phyloP scores from a whole-genome alignment of 2,329 filamentous ascomycete genomes.

The Verticillium zaregamsianum region DNA sequence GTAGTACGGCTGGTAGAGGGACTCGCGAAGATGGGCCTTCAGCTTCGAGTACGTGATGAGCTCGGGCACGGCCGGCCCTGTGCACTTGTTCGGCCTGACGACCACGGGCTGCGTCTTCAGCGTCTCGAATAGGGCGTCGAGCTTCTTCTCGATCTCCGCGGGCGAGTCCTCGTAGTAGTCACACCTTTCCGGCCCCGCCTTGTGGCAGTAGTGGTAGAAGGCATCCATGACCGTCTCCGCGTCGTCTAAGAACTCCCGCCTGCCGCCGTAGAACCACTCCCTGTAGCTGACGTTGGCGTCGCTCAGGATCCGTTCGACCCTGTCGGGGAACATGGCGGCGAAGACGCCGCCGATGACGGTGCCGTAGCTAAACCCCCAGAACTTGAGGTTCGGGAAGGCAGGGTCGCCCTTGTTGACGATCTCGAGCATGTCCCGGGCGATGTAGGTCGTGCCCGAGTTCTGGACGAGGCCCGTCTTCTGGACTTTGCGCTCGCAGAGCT shows the following conservation, averaged over 20 bases:
- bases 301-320: conserved; percentile 44
- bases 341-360: conserved; percentile 48
- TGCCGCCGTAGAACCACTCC: conserved; percentile 44
- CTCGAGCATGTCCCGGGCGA: conserved; percentile 44
- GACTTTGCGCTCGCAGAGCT: conserved; percentile 36
- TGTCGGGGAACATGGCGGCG: conserved; percentile 47
- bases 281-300: conserved; percentile 52
- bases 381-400: conserved; percentile 37
- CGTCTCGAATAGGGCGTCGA: conserved; percentile 33
- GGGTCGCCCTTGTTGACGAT: conserved; percentile 32
- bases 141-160: conserved; percentile 30
- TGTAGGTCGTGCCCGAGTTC: conserved; percentile 38
- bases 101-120: conserved; percentile 40
- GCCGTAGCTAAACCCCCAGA: conserved; percentile 54
- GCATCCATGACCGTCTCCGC: conserved; percentile 48
- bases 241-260: conserved; percentile 46
- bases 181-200: conserved; percentile 44
- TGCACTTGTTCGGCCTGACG: conserved; percentile 19
- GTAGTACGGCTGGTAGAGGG: conserved; percentile 40
- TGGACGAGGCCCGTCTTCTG: conserved; percentile 29
- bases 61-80: conserved; percentile 36
- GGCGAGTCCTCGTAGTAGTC: conserved; percentile 35
- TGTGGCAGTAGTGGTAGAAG: conserved; percentile 51
- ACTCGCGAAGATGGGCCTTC: conserved; percentile 34
- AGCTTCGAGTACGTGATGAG: conserved; percentile 47